Conservation (phyloP, 805 yeast species). For the Yarrowia hollandica region DNA sequence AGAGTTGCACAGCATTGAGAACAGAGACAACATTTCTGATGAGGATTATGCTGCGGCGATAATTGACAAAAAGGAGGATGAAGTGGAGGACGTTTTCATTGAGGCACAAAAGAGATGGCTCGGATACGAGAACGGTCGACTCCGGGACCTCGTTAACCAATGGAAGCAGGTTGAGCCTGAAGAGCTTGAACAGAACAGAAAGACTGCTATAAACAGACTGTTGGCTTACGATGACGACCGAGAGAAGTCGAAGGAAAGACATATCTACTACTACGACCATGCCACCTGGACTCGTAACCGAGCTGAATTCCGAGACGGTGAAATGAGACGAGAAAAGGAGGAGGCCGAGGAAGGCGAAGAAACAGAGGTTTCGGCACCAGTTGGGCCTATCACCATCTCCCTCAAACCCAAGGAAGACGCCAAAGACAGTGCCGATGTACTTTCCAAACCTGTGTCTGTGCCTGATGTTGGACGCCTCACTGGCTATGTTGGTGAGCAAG, state of each 20-base stretch:
- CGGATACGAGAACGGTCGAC: conserved; percentile 39
- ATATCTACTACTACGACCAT: conserved; percentile 36
- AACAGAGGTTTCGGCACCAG: conserved; percentile 11
- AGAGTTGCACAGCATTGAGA: conserved; percentile 29
- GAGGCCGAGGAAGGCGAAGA: conserved; percentile 33
- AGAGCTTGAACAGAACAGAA: conserved; percentile 32
- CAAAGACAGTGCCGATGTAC: conserved; percentile 10
- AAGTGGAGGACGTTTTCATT: conserved; percentile 17
- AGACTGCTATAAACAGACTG: conserved; percentile 31
- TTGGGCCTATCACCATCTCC: conserved; percentile 29
- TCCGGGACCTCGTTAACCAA: conserved; percentile 44
- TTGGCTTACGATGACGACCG: conserved; percentile 35
- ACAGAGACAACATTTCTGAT: conserved; percentile 27
- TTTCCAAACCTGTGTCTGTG: conserved; percentile 8
- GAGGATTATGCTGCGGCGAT: conserved; percentile 30
- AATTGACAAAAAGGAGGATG: conserved; percentile 22
- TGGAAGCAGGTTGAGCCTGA: conserved; percentile 42
- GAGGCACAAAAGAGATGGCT: conserved; percentile 27
- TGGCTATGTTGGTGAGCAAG: conserved; percentile 29
- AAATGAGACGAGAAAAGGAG: conserved; percentile 33
- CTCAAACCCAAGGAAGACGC: conserved; percentile 26
- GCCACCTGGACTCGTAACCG: conserved; percentile 36
- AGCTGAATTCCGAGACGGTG: conserved; percentile 32
- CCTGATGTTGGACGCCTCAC: conserved; percentile 17
- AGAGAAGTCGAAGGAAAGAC: conserved; percentile 29